Evolutionary conservation across 495 filamentous ascomycete genomes (phyloP), one percentile per base, ranked within the genome.

Genomic region (Podospora pseudocomata): DNA sequence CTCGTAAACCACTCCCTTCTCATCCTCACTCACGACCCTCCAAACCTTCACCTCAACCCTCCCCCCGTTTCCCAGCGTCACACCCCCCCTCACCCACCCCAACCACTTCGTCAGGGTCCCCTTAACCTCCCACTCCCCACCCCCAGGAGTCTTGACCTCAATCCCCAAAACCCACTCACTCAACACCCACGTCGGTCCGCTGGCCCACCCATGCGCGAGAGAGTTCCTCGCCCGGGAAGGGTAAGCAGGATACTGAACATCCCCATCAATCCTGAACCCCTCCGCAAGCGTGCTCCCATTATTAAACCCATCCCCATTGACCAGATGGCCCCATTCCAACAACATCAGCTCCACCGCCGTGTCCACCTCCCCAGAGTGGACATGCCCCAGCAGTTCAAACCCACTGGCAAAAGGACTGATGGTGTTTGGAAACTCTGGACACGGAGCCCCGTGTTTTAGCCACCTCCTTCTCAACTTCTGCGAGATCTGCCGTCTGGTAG

Each of bases 201-300:
- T 79, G 0, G 84, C 79, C 87, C 87, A 90, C 0, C 87, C 87
- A 70, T 89, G 88, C 0, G 87, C 83, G 67, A 89, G 87, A 16
- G 77, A 82, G 27, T 85, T 81, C 5, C 86, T 77, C 6, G 86
- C 77, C 39, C 82, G 78, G 65, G 82, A 82, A 53, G 68, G 74
- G 73, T 88, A 88, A 0, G 85, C 82, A 4, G 85, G 82, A 72
- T 90, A 89, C 54, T 86, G 84, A 32, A 86, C 76, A 26, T 81
- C 75, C 23, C 86, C 87, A 72, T 88, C 83, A 2, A 73, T 75
- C 13, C 84, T 75, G 68, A 86, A 89, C 0, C 87, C 87, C 73
- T 89, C 87, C 60, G 86, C 81, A 1, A 87, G 81, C 0, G 87
- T 89, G 34, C 81, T 84, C 39, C 39, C 39, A 65, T 88, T 85